A percentile compares a stretch with the other conserved stretches of the same genome.
phyloP scores from a whole-genome alignment of 2,329 filamentous ascomycete species.

The Trichoderma atroviride region DNA sequence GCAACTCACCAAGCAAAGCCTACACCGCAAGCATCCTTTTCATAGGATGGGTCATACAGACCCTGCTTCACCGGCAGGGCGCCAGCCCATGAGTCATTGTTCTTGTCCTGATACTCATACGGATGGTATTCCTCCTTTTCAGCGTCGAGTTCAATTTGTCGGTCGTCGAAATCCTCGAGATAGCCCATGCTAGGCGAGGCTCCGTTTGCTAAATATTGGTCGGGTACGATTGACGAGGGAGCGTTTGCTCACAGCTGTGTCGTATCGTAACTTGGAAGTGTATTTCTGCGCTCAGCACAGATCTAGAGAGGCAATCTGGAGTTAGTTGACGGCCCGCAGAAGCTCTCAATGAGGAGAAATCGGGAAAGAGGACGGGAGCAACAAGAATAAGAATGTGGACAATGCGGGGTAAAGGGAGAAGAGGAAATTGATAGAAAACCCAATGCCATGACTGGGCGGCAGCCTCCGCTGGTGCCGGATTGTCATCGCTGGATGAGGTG shows the following conservation, averaged over 20 bases:
- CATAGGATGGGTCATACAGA: conserved; percentile 92
- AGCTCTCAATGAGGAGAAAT: neutral
- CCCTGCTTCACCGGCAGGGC: conserved; percentile 97
- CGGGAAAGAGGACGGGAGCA: neutral
- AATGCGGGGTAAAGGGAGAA: neutral
- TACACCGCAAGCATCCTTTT: conserved; percentile 99
- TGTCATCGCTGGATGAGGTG: conserved; percentile 20
- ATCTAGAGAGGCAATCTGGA: neutral
- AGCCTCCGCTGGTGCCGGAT: conserved; percentile 13
- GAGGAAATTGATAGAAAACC: neutral
- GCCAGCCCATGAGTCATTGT: conserved; percentile 87
- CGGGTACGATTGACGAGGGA: conserved; percentile 11
- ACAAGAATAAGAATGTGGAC: neutral
- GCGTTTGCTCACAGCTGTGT: conserved; percentile 10
- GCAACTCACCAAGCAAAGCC: conserved; percentile 87
- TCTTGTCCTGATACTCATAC: conserved; percentile 87
- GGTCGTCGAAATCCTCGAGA: conserved; percentile 68
- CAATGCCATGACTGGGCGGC: neutral
- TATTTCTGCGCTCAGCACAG: conserved; percentile 24
- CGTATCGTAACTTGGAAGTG: neutral
- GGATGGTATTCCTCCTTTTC: conserved; percentile 63
- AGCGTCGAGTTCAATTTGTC: conserved; percentile 63
- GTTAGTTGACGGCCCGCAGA: neutral
- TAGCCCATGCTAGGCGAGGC: conserved; percentile 70
- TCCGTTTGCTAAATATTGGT: conserved; percentile 29